Evolutionary conservation across 2,329 filamentous ascomycete species (phyloP).

Genomic region (Fusarium anthophilum): DNA sequence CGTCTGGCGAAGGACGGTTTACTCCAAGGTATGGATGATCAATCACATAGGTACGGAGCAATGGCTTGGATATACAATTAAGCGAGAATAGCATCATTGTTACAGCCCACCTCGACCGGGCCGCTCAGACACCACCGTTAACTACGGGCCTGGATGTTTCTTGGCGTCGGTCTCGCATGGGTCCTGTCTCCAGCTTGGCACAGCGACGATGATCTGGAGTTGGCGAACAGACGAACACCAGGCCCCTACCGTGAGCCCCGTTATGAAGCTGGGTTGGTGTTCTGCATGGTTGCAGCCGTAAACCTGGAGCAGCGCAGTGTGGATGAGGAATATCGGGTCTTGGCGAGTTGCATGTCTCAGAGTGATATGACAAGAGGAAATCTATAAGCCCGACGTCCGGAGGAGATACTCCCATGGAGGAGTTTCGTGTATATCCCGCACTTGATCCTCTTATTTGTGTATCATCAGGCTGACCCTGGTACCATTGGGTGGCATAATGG

Average conservation of each 20-base stretch:
- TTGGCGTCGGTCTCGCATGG: constrained; percentile 26
- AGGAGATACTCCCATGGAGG: constrained; percentile 8
- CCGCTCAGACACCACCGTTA: constrained; percentile 27
- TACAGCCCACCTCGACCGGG: constrained; percentile 8
- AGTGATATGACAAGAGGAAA: constrained; percentile 29
- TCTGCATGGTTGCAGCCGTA: constrained; percentile 33
- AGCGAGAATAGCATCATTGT: constrained; percentile 8
- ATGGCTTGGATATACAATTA: background rate
- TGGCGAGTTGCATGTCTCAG: constrained; percentile 29
- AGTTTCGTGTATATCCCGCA: constrained; percentile 30
- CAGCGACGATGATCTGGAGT: constrained; percentile 14
- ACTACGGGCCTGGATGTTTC: constrained; percentile 16
- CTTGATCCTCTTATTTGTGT: constrained; percentile 20
- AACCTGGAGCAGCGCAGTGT: constrained; percentile 30
- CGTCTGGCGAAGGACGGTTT: background rate
- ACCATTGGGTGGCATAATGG: constrained; percentile 15
- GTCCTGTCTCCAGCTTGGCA: constrained; percentile 3
- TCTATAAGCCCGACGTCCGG: background rate
- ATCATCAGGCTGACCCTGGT: constrained; percentile 20
- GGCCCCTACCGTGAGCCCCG: constrained; percentile 12
- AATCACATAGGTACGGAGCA: background rate
- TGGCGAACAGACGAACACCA: constrained; percentile 1
- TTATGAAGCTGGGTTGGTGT: constrained; percentile 16
- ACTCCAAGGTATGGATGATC: background rate
- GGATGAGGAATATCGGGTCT: constrained; percentile 29